Conservation (phyloP, 2,329 filamentous ascomycete genomes). For the Xenoacremonium recifei region DNA sequence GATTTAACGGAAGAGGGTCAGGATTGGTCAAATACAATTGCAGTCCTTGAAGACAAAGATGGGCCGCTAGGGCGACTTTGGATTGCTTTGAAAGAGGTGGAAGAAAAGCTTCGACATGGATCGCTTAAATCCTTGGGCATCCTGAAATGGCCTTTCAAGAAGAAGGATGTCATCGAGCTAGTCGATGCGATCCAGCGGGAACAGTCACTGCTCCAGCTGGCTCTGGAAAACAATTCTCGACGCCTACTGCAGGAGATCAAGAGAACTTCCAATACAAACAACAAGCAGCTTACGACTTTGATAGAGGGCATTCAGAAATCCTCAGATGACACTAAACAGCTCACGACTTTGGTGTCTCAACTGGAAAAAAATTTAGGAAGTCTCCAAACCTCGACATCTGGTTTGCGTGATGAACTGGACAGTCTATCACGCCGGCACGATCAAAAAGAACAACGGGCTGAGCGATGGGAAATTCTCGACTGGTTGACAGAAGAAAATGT, state of each 20-base stretch:
- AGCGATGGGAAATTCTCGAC: constrained; percentile 14
- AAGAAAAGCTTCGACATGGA: neutral
- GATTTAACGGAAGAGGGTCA: neutral
- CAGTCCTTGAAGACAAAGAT: neutral
- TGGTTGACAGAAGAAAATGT: constrained; percentile 40
- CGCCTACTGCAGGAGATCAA: neutral
- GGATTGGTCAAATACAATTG: neutral
- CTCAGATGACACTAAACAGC: too few relatives aligned
- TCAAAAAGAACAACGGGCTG: neutral
- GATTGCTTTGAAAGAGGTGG: neutral
- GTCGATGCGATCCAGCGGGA: neutral
- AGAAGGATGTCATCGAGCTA: neutral
- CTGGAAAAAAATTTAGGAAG: too few relatives aligned
- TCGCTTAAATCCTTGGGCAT: neutral
- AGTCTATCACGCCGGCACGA: too few relatives aligned
- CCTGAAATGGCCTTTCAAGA: neutral
- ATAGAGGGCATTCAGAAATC: too few relatives aligned
- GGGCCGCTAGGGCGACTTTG: neutral
- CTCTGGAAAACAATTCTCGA: neutral
- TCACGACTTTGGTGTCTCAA: too few relatives aligned
- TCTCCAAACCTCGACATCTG: too few relatives aligned
- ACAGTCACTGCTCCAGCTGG: neutral
- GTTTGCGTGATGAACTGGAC: too few relatives aligned
- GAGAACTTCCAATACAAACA: neutral
- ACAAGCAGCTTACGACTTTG: neutral